phyloP scores from a whole-genome alignment of 2,329 filamentous ascomycete species.

The Paracoccidioides lutzii region DNA sequence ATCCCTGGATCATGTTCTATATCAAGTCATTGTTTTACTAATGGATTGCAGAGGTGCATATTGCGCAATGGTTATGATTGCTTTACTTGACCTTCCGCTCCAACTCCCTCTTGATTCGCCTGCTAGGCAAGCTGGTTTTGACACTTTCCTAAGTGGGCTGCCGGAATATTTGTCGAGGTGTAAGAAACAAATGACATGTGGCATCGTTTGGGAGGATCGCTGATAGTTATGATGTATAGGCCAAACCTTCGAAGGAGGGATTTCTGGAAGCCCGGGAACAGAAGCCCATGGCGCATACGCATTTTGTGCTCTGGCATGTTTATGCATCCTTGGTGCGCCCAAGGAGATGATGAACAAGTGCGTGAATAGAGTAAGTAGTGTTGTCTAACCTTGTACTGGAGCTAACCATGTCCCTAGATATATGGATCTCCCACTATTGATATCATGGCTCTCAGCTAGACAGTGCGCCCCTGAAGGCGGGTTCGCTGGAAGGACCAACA shows the following conservation, averaged over 20 bases:
- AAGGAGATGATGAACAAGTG: slow-evolving; percentile 60
- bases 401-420: slow-evolving; percentile 38
- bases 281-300: slow-evolving; percentile 96
- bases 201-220: slow-evolving; percentile 1
- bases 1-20: slow-evolving; percentile 8
- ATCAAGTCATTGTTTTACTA: slow-evolving; percentile 1
- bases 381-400: not conserved
- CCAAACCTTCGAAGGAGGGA: slow-evolving; percentile 90
- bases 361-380: slow-evolving; percentile 19
- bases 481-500: slow-evolving; percentile 88
- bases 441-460: slow-evolving; percentile 78
- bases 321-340: slow-evolving; percentile 73
- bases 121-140: slow-evolving; percentile 48
- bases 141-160: slow-evolving; percentile 57
- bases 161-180: slow-evolving; percentile 70
- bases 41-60: slow-evolving; percentile 59
- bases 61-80: slow-evolving; percentile 74
- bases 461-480: slow-evolving; percentile 88
- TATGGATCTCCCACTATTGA: slow-evolving; percentile 62
- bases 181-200: slow-evolving; percentile 33
- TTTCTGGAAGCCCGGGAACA: slow-evolving; percentile 69
- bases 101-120: slow-evolving; percentile 62
- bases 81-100: slow-evolving; percentile 69
- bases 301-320: slow-evolving; percentile 81
- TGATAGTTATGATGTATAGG: slow-evolving; percentile 35